Conservation (phyloP, 2,329 filamentous ascomycete species). For the Aaosphaeria pasadenensis region DNA sequence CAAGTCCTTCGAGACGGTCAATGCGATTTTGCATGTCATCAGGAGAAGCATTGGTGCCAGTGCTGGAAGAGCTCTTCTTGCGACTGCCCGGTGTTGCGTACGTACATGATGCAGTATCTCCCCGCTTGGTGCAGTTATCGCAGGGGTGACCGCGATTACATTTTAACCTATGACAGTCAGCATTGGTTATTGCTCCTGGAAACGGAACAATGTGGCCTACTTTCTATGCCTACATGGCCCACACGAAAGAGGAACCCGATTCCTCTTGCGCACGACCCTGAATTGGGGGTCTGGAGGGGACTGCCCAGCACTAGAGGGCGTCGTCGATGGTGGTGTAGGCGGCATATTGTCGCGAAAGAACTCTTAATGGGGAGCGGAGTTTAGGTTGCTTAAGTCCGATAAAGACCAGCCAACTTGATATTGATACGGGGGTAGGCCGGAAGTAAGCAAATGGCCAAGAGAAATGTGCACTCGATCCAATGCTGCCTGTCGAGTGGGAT, state of each 20-base stretch:
- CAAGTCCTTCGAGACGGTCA: conserved; percentile 87
- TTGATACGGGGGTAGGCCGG: no score
- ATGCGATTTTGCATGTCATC: conserved; percentile 99
- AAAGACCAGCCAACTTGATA: no score
- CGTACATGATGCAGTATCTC: conserved; percentile 75
- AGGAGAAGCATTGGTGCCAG: conserved; percentile 61
- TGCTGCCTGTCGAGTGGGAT: no score
- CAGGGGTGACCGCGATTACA: conserved; percentile 90
- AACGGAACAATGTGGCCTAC: conserved; percentile 52
- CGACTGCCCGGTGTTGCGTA: conserved; percentile 70
- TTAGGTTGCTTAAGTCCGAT: conserved; percentile 11
- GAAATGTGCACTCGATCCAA: no score
- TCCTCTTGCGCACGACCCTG: conserved; percentile 85
- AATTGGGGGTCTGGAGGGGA: conserved; percentile 87
- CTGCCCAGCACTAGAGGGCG: conserved; percentile 70
- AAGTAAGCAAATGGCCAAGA: no score
- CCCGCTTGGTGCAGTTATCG: conserved; percentile 90
- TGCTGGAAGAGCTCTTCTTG: conserved; percentile 63
- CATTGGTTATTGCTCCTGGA: conserved; percentile 1
- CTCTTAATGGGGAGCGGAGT: conserved; percentile 5
- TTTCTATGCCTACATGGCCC: conserved; percentile 89
- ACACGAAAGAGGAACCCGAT: conserved; percentile 87
- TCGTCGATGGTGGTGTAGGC: conserved; percentile 74
- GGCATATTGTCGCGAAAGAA: conserved; percentile 52
- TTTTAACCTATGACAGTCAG: conserved; percentile 61